Evolutionary conservation across 805 yeast species (phyloP).

Genomic region (Nakazawaea populi): DNA sequence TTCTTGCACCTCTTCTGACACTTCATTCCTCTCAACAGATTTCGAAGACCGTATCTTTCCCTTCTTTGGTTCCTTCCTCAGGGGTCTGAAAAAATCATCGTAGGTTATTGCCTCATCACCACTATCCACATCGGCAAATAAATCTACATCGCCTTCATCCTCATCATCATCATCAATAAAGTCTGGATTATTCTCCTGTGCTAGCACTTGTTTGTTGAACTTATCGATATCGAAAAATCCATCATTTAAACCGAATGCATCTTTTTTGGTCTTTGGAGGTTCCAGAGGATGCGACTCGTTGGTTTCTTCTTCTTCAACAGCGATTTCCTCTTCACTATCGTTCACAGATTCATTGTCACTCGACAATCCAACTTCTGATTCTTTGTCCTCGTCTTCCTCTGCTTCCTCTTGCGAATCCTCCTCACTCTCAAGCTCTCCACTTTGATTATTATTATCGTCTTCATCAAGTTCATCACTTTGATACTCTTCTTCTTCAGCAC

Average conservation of each 20-base stretch:
- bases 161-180: slow-evolving; percentile 34
- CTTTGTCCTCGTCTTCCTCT: slow-evolving; percentile 13
- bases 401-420: slow-evolving; percentile 18
- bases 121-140: slow-evolving; percentile 31
- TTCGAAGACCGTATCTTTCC: slow-evolving; percentile 1
- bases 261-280: slow-evolving; percentile 29
- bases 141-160: slow-evolving; percentile 45
- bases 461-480: slow-evolving; percentile 25
- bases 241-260: slow-evolving; percentile 68
- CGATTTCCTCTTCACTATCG: too few species aligned
- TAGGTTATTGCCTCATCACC: slow-evolving; percentile 42
- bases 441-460: slow-evolving; percentile 13
- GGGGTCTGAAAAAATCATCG: slow-evolving; percentile 60
- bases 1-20: slow-evolving; percentile 22
- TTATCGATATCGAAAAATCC: slow-evolving; percentile 81
- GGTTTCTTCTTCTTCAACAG: slow-evolving; percentile 10
- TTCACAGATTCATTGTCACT: slow-evolving; percentile 10
- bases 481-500: slow-evolving; percentile 28
- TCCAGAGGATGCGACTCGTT: slow-evolving; percentile 7
- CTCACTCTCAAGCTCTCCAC: slow-evolving; percentile 20
- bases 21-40: slow-evolving; percentile 7
- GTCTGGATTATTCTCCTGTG: slow-evolving; percentile 39
- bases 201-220: slow-evolving; percentile 70
- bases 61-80: slow-evolving; percentile 8
- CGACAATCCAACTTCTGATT: slow-evolving; percentile 10